phyloP scores from a whole-genome alignment of 768 basidiomycete species.

The Rubroboletus satanas region DNA sequence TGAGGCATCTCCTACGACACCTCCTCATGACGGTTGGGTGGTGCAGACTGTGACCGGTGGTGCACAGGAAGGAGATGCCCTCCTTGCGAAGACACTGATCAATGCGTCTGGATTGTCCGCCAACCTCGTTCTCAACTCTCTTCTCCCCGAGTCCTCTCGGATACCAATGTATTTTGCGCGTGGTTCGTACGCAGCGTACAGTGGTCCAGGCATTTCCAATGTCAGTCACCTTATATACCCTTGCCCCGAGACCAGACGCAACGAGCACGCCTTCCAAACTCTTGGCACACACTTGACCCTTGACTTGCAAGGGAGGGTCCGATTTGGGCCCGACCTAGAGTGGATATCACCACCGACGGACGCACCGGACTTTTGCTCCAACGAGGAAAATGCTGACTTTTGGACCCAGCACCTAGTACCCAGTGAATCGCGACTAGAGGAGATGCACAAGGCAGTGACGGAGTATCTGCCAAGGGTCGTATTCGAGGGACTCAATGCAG shows the following conservation, averaged over 20 bases:
- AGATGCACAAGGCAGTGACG: constrained; percentile 71
- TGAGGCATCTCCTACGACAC: constrained; percentile 18
- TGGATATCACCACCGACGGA: constrained; percentile 61
- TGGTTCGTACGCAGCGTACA: constrained; percentile 87
- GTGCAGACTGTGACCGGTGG: constrained; percentile 71
- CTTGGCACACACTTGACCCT: constrained; percentile 91
- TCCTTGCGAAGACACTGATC: constrained; percentile 72
- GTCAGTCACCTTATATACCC: constrained; percentile 87
- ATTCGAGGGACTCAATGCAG: constrained; percentile 62
- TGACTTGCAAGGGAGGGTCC: constrained; percentile 77
- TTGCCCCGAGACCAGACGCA: constrained; percentile 64
- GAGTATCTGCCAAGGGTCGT: constrained; percentile 66
- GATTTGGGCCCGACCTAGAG: constrained; percentile 92
- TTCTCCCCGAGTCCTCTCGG: constrained; percentile 52
- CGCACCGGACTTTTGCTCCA: constrained; percentile 23
- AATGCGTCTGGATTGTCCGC: constrained; percentile 80
- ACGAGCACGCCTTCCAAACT: constrained; percentile 68
- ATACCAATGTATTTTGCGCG: constrained; percentile 77
- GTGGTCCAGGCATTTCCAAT: constrained; percentile 65
- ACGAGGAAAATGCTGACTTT: constrained; percentile 60
- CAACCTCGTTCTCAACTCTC: constrained; percentile 64
- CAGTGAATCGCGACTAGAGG: constrained; percentile 52
- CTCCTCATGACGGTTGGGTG: constrained; percentile 73
- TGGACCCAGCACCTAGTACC: constrained; percentile 69
- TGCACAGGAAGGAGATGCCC: constrained; percentile 50